A percentile compares a stretch with the other conserved stretches of the same genome.
These are phyloP conservation scores for Hypericum perforatum DNA, from an alignment of 345 rosid genomes.

Conservation along the genomic window DNA sequence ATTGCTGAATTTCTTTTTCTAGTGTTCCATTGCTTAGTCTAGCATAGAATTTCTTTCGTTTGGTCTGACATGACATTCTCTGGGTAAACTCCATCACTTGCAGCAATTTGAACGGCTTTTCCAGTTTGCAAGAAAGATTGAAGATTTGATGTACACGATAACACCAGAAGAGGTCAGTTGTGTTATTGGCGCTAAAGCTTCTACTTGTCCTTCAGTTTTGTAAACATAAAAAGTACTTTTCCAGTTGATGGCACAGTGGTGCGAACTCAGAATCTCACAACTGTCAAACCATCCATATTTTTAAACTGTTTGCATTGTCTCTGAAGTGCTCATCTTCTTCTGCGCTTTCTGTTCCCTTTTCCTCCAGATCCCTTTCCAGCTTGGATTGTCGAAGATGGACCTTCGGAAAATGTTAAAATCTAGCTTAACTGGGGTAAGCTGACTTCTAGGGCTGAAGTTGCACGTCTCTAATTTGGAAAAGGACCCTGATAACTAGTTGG, in stretches of 20 bases:
- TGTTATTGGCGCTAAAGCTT: no score
- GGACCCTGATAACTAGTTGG: constrained; percentile 1
- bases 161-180: constrained; percentile 85
- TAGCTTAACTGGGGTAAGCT: constrained; percentile 80
- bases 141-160: constrained; percentile 89
- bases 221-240: no score
- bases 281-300: no score
- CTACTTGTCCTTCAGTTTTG: no score
- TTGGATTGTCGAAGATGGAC: constrained; percentile 78
- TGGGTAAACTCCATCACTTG: constrained; percentile 3
- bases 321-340: constrained; percentile 5
- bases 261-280: no score
- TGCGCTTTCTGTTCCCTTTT: constrained; percentile 1
- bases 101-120: constrained; percentile 98
- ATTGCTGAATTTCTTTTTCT: constrained; percentile 1
- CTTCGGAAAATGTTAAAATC: constrained; percentile 78
- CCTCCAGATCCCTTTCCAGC: constrained; percentile 83
- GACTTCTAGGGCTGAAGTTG: not conserved
- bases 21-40: constrained; percentile 1
- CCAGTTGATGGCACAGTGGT: no score
- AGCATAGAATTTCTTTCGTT: not conserved
- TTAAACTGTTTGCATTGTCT: not conserved
- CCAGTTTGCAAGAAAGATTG: constrained; percentile 81
- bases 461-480: not conserved
- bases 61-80: not conserved